Evolutionary conservation across 2,329 filamentous ascomycete genomes (phyloP), one percentile per base, ranked within the genome.

Genomic region (Penicillium decumbens): DNA sequence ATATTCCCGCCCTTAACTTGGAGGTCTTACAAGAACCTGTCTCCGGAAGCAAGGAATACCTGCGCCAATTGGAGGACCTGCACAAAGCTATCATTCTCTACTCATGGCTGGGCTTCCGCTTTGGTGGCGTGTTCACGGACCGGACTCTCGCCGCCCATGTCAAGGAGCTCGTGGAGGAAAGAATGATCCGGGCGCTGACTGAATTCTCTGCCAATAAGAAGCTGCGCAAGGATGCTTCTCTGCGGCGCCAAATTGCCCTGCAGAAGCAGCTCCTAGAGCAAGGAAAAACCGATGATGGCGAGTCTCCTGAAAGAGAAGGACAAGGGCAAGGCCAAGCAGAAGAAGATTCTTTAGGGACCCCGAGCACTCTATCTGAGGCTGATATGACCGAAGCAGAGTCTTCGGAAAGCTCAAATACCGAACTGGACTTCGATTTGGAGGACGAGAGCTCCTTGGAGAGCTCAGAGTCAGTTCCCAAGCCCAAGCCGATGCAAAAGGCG

Each of bases 101-200:
- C 65, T 78, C 95, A 1, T 98, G 93, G 93, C 77, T 98, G 13
- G 92, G 88, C 60, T 97, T 92, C 70, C 85, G 92, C 6, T 95
- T 92, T 68, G 78, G 83, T 3, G 88, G 88, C 42, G 78, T 95
- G 43, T 95, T 96, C 68, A 80, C 75, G 5, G 88, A 85, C 56
- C 82, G 92, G 60, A 75, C 76, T 0, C 76, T 95, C 38, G 90
- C 89, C 0, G 85, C 88, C 56, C 84, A 95, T 65, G 82, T 89
- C 42, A 95, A 95, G 65, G 70, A 73, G 6, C 67, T 95, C 43
- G 84, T 91, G 1, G 91, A 96, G 71, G 77, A 82, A 44, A 83
- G 81, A 65, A 91, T 97, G 63, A 80, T 86, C 55, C 70, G 77
- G 7, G 79, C 80, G 12, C 74, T 89, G 27, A 75, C 74, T 27